Evolutionary conservation across 768 basidiomycete species (phyloP), one percentile per base, ranked within the genome.

Genomic region (Hortiboletus campestris): DNA sequence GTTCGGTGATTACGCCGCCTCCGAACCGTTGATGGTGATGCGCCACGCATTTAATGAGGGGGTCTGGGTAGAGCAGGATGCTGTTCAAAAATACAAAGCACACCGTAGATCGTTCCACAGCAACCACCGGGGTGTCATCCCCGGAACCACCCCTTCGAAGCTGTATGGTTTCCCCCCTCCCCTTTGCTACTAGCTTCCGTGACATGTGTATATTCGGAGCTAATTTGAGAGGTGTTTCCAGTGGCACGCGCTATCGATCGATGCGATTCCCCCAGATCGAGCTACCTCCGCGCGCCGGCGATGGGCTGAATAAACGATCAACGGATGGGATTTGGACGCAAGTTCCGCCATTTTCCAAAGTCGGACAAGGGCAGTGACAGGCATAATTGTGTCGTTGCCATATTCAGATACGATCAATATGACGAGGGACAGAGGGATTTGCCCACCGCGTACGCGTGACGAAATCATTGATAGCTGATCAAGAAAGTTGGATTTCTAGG

Each of bases 391-490:
- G 14, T 51, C 19, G 17, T 47, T 59, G 34, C 53, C 51, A 38
- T 41, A 58, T 44, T 35, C 46, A 49, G 49, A 19, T 34, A 29
- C 59, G 10, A 55, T 64, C 61, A 51, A 36, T 39, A 14, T 28
- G 12, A 38, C 57, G n/a, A 51, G 11, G 28, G 32, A 41, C 44
- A 39, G 34, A 31, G 57, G n/a, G 58, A 62, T 62, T 61, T 63
- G 45, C 64, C 62, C 65, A 16, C 50, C 42, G 41, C 40, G 42
- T 47, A 49, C 28, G 35, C 46, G 45, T 65, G 39, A 63, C 59
- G 62, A 62, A 52, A 64, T 63, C 61, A 66, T 57, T 63, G 64
- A 65, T 67, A 61, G 62, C 42, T 65, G 49, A 57, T 61, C 63
- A 68, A 66, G 57, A 63, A 66, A 63, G 22, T 41, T 47, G 40